Percentiles rank a stretch among this genome's conserved stretches.
Conservation (phyloP, 2,329 filamentous ascomycete species). For the Aspergillus felis region DNA sequence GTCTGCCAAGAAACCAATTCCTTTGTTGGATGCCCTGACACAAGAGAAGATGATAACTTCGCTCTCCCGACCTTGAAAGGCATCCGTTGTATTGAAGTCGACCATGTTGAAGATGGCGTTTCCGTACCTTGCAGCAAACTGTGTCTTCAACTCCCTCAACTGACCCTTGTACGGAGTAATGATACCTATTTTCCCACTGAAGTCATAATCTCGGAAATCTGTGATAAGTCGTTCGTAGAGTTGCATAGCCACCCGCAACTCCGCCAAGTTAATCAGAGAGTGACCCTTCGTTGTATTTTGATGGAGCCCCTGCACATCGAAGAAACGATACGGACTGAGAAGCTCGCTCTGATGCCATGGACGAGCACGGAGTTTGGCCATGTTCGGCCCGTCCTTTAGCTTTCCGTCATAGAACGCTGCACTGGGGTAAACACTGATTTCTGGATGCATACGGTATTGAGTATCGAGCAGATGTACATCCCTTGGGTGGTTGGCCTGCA, state of each 20-base stretch:
- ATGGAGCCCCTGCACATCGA: constrained; percentile 88
- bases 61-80: constrained; percentile 93
- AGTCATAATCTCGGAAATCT: constrained; percentile 67
- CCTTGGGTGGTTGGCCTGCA: constrained; percentile 87
- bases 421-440: constrained; percentile 89
- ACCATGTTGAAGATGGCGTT: constrained; percentile 70
- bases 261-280: constrained; percentile 83
- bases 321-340: constrained; percentile 92
- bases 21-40: constrained; percentile 84
- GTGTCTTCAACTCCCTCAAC: constrained; percentile 70
- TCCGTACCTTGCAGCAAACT: constrained; percentile 71
- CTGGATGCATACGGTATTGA: constrained; percentile 98
- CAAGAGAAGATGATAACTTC: constrained; percentile 99
- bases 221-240: constrained; percentile 74
- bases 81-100: constrained; percentile 98
- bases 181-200: constrained; percentile 83
- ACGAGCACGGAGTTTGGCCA: constrained; percentile 69
- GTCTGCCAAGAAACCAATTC: constrained; percentile 97
- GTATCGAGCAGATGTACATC: constrained; percentile 93
- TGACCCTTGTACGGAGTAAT: constrained; percentile 98
- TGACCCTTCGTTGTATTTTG: constrained; percentile 76
- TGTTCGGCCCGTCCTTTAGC: constrained; percentile 78
- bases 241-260: constrained; percentile 80
- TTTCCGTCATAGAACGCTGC: constrained; percentile 86
- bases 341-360: constrained; percentile 82